Conservation (phyloP, 768 basidiomycete genomes). For the Pholiota conissans region DNA sequence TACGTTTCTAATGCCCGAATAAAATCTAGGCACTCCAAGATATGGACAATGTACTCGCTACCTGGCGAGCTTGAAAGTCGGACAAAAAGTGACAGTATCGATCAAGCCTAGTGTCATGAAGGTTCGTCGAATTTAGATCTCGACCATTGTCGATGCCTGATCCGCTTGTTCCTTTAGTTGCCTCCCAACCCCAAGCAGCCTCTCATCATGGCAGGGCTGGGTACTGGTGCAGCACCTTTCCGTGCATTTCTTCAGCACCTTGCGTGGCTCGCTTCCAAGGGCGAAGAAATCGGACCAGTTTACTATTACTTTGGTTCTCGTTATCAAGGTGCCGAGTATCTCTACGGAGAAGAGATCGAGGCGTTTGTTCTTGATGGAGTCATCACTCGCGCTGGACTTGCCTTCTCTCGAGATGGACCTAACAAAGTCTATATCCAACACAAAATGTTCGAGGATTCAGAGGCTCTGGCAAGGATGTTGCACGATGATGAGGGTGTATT, state of each 20-base stretch:
- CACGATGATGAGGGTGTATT: conserved; percentile 78
- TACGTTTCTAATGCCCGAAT: conserved; percentile 4
- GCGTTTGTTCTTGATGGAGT: conserved; percentile 84
- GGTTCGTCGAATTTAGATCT: conserved; percentile 40
- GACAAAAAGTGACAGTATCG: conserved; percentile 94
- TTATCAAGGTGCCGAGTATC: conserved; percentile 92
- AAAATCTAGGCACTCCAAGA: conserved; percentile 58
- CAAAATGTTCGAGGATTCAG: conserved; percentile 93
- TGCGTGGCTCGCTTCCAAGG: conserved; percentile 75
- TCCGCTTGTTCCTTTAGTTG: conserved; percentile 45
- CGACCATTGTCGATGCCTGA: background rate
- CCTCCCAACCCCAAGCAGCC: conserved; percentile 85
- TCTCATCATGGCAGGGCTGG: conserved; percentile 97
- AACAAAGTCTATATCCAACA: conserved; percentile 98
- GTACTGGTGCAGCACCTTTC: conserved; percentile 98
- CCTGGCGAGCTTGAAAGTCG: conserved; percentile 77
- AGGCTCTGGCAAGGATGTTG: conserved; percentile 72
- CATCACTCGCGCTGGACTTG: conserved; percentile 88
- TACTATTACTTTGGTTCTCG: conserved; percentile 99
- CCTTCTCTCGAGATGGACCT: conserved; percentile 92
- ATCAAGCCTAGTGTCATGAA: conserved; percentile 99
- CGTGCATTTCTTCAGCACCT: conserved; percentile 98
- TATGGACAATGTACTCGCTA: conserved; percentile 98
- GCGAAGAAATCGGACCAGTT: conserved; percentile 82
- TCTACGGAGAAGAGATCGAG: conserved; percentile 96